Evolutionary conservation across 1,284 basidiomycete genomes (phyloP).

Genomic region (Cystobasidiaceae sp.): DNA sequence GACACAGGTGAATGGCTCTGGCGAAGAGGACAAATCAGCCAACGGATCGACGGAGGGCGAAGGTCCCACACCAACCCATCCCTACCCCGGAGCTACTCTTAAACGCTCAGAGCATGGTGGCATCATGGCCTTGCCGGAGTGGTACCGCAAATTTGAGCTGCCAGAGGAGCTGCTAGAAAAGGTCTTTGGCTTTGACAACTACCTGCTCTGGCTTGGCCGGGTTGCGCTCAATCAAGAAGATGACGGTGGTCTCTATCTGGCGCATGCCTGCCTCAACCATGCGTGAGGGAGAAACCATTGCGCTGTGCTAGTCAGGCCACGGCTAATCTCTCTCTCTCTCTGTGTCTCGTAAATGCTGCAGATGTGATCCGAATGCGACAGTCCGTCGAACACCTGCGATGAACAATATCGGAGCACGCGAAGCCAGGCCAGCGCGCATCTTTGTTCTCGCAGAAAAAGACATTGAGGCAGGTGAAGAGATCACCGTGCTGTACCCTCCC

Average conservation of each 20-base stretch:
- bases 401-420: constrained; percentile 12
- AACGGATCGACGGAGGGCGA: background rate
- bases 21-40: background rate
- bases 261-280: constrained; percentile 30
- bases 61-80: background rate
- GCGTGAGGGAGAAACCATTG: too few relatives aligned
- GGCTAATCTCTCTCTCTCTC: too few relatives aligned
- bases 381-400: constrained; percentile 20
- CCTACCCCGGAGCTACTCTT: constrained; percentile 15
- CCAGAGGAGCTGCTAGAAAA: constrained; percentile 16
- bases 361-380: constrained; percentile 17
- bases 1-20: background rate
- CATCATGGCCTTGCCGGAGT: constrained; percentile 24
- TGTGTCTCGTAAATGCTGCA: background rate
- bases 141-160: constrained; percentile 15
- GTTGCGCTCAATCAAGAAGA: constrained; percentile 31
- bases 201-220: constrained; percentile 19
- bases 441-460: constrained; percentile 15
- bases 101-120: background rate
- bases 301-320: too few relatives aligned
- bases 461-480: constrained; percentile 30
- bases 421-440: constrained; percentile 29
- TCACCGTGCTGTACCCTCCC: constrained; percentile 24
- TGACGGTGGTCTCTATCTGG: constrained; percentile 30
- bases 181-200: constrained; percentile 23